Base-by-base conservation (phyloP, 192 early-diverging fungal genomes). In the Umbelopsis sp. region DNA sequence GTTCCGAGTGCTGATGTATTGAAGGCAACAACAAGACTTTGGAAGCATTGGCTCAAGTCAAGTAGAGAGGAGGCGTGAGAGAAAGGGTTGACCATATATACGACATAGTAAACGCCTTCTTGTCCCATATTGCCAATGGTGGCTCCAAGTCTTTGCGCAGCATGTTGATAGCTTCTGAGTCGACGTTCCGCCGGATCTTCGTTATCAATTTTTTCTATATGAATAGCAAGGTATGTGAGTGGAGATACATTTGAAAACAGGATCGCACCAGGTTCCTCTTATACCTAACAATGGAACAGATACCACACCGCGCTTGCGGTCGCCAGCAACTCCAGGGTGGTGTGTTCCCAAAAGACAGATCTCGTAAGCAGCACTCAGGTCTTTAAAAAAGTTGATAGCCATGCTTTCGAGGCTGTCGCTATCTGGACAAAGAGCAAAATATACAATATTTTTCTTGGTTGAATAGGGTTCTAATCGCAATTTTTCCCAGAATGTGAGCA, bases 401-500 rank as follows among this genome's bases (percentile, higher is more conserved):
- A 65, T 69, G 24, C 41, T 70, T 34, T 79, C 83, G 26, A 86
- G 72, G 5, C 79, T 75, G 0, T 50, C 73, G 1, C 81, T 77
- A 36, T 80, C 75, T 8, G 84, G 87, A 66, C 75, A 86, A 10
- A 88, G 70, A 7, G 82, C 83, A 74, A 85, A 86, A 66, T 86
- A 88, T 4, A 67, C 74, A 26, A 88, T 76, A 10, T 80, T 81
- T 65, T 88, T 88, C 69, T 73, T 81, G 25, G 65, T 65, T 1
- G 83, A 86, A 43, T 83, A 86, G 1, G 87, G 87, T 51, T 81
- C 84, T 26, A 88, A 65, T 43, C 85, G 81, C 24, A 85, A 69
- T 8, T 84, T 86, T 26, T 88, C 87, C 87, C 87, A 88, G 59
- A 84, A 88, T 10, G 74, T 72, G 8, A 88, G 38, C 17, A 86